Evolutionary conservation across 352 stramenopile species (phyloP).

Genomic region (Phytopythium kandeliae): DNA sequence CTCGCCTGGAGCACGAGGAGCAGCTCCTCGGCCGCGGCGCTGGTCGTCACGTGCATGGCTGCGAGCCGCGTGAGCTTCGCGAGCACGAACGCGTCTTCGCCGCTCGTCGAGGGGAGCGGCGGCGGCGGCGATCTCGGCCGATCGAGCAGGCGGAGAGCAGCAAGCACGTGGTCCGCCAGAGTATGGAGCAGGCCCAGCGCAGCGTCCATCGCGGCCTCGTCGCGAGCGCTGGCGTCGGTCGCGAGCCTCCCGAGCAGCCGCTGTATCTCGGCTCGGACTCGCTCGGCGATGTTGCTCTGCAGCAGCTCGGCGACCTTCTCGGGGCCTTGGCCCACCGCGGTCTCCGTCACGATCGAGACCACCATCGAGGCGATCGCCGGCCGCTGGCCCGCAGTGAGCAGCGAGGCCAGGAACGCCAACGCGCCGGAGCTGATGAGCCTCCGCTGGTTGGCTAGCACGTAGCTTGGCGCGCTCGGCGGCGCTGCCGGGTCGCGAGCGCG

Average conservation of each 20-base stretch:
- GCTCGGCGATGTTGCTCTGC: slow-evolving; percentile 49
- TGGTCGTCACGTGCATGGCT: slow-evolving; percentile 17
- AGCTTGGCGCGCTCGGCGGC: background rate
- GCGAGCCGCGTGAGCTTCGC: slow-evolving; percentile 13
- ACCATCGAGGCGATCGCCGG: slow-evolving; percentile 41
- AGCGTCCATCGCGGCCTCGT: background rate
- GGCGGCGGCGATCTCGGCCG: background rate
- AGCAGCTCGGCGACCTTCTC: slow-evolving; percentile 59
- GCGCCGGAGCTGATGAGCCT: slow-evolving; percentile 46
- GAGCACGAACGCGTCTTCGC: slow-evolving; percentile 1
- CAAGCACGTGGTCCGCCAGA: background rate
- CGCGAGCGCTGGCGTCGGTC: background rate
- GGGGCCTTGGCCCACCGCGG: slow-evolving; percentile 27
- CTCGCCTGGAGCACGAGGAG: slow-evolving; percentile 6
- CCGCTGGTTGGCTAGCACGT: slow-evolving; percentile 37
- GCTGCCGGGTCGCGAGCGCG: slow-evolving; percentile 6
- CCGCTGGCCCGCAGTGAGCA: slow-evolving; percentile 25
- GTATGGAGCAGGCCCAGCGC: background rate
- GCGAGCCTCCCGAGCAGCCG: background rate
- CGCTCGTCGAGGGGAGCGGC: background rate
- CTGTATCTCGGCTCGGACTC: slow-evolving; percentile 29
- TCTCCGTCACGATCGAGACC: slow-evolving; percentile 42
- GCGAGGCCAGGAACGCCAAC: slow-evolving; percentile 39
- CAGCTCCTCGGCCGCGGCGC: slow-evolving; percentile 3
- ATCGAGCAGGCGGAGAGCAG: background rate